phyloP scores from a whole-genome alignment of 352 stramenopile species.

The Globisporangium rhizosaccharum region DNA sequence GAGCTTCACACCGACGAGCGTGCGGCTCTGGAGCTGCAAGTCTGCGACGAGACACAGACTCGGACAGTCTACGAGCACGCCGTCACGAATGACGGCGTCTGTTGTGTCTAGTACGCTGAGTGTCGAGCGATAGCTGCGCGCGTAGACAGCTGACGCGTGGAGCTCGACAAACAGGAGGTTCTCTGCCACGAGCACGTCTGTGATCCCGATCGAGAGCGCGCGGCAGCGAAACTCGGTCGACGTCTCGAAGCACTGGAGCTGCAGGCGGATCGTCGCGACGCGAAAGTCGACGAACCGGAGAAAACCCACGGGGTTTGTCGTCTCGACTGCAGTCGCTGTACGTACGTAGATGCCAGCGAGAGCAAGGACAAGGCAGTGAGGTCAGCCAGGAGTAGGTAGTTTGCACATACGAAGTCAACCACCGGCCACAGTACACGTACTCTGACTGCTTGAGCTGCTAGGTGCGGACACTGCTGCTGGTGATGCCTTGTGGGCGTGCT shows the following conservation, averaged over 20 bases:
- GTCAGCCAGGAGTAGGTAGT: neutral
- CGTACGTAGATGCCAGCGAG: neutral
- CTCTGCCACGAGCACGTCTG: slow-evolving; percentile 46
- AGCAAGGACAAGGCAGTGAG: neutral
- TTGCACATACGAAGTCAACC: no score
- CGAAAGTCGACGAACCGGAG: slow-evolving; percentile 62
- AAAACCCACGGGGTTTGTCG: slow-evolving; percentile 42
- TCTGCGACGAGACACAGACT: slow-evolving; percentile 14
- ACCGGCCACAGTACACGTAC: neutral
- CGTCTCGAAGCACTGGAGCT: slow-evolving; percentile 28
- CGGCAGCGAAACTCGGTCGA: slow-evolving; percentile 29
- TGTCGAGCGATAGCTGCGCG: slow-evolving; percentile 7
- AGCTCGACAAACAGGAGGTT: slow-evolving; percentile 45
- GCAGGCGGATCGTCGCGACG: slow-evolving; percentile 30
- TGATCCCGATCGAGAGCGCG: slow-evolving; percentile 48
- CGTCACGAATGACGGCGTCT: slow-evolving; percentile 6
- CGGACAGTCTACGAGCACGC: slow-evolving; percentile 5
- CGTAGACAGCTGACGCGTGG: slow-evolving; percentile 12
- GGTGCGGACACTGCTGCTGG: no score
- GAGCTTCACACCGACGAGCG: slow-evolving; percentile 36
- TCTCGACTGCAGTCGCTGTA: neutral
- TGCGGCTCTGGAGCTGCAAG: slow-evolving; percentile 19
- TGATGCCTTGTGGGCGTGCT: no score
- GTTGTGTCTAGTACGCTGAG: neutral
- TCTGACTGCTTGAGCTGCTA: neutral